Evolutionary conservation across 2,329 filamentous ascomycete genomes (phyloP), one percentile per base, ranked within the genome.

Genomic region (Botryotinia globosa): DNA sequence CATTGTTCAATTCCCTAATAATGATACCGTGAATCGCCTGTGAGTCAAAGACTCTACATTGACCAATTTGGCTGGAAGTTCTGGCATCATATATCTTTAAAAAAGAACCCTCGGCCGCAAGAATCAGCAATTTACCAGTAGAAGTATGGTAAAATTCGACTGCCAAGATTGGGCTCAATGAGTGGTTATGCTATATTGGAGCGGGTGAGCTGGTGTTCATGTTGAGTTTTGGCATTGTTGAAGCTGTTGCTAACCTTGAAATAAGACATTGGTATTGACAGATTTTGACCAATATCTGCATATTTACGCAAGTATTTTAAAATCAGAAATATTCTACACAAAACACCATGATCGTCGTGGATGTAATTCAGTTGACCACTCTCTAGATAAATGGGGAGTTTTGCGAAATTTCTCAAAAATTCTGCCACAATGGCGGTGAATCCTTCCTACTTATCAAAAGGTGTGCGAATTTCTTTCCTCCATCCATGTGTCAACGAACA

Each of bases 1-100:
- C 7, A 29, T 63, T 74, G 2, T 65, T 73, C 14, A 74, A 73
- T 22, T 77, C 80, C 69, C 78, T 76, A 39, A 89, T 81, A n/a
- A 84, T 81, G 71, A 95, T 89, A 4, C 93, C 93, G 81, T 96
- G 93, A 68, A 96, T 88, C 4, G 89, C 84, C 80, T 95, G 92
- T n/a, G 85, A 85, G 25, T 82, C 78, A 78, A 96, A 94, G 44
- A 94, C 82, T 37, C 81, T 81, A 67, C 87, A 78, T 66, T 83
- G 82, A 67, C 82, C 83, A 48, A 85, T 76, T 16, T 85, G 79
- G 34, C 74, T 79, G 7, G 79, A 82, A 8, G 77, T 79, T 22
- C 77, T 77, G 58, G 73, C 72, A 68, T 78, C 73, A 77, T 89
- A 90, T 69, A 90, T 78, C 45, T 84, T 85, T 45, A 92, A 81